Evolutionary conservation across 1,139 yeast species (phyloP).

Genomic region (Taphrina deformans): DNA sequence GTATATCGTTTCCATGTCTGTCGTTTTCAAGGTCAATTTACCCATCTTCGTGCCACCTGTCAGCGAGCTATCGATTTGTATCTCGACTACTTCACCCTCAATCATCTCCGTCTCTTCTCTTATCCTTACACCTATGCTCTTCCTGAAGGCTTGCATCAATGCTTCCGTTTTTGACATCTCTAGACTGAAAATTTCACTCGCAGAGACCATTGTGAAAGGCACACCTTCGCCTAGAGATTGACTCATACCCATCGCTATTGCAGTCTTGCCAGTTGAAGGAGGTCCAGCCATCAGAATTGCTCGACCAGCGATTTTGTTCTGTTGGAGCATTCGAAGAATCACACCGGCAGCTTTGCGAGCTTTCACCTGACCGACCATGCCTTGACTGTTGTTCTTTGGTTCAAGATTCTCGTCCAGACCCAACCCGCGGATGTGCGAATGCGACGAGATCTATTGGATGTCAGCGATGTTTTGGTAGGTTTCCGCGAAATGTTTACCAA

Average conservation of each 20-base stretch:
- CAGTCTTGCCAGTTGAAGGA: slow-evolving; percentile 98
- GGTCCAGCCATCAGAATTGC: slow-evolving; percentile 97
- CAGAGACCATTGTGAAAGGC: slow-evolving; percentile 94
- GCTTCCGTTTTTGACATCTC: slow-evolving; percentile 95
- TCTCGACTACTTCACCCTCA: slow-evolving; percentile 98
- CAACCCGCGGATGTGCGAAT: slow-evolving; percentile 91
- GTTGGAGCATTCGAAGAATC: slow-evolving; percentile 85
- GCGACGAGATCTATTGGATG: slow-evolving; percentile 50
- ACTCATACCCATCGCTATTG: slow-evolving; percentile 94
- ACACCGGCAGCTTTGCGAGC: slow-evolving; percentile 97
- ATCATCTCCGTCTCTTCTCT: slow-evolving; percentile 96
- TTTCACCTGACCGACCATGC: slow-evolving; percentile 95
- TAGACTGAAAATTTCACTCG: slow-evolving; percentile 86
- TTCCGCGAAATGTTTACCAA: neutral
- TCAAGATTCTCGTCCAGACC: slow-evolving; percentile 79
- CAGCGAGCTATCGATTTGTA: slow-evolving; percentile 92
- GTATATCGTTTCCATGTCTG: slow-evolving; percentile 98
- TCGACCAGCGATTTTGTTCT: slow-evolving; percentile 93
- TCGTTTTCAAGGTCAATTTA: slow-evolving; percentile 91
- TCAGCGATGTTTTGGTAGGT: neutral
- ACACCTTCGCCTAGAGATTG: slow-evolving; percentile 88
- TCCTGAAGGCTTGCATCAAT: slow-evolving; percentile 91
- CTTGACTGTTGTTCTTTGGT: slow-evolving; percentile 77
- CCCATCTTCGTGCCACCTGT: slow-evolving; percentile 99
- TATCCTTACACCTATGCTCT: slow-evolving; percentile 90